Base-by-base conservation (phyloP, 257 asterid species). In the Solanum chiquidenum region DNA sequence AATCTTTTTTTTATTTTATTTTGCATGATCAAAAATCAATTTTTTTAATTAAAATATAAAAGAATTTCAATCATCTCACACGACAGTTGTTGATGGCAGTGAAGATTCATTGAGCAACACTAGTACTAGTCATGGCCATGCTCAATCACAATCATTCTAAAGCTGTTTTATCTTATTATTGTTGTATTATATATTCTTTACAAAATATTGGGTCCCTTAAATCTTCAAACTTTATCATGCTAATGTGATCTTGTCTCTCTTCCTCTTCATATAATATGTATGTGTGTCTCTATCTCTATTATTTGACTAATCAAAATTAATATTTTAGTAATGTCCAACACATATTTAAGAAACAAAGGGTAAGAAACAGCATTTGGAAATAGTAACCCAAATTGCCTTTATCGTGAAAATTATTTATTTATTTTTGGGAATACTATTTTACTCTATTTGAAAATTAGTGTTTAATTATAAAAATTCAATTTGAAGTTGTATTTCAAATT, bases 161-260 rank as follows among this genome's bases (percentile, higher is more conserved):
- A 85, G 76, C 69, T 80, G 84, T 55, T 86, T 85, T 79, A 33
- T 80, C 35, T 84, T 29, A 69, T 52, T 83, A 88, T 76, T 62
- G 60, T 68, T 82, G 85, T 49, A 46, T 82, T 82, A 82, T 82
- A 66, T 86, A 72, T 86, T 44, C 16, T 46, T 76, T 64, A 21
- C 34, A 37, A 83, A 83, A 84, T 44, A 79, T 37, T 74, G 46
- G 92, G 95, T 29, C 88, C 93, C 49, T 71, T 87, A 87, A 87
- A 89, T 92, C 87, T 89, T 90, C 86, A 87, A 75, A 91, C 92
- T 89, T 87, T 89, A 88, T 91, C 92, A 84, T 86, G 83, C 88
- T 87, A 90, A 89, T 89, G 93, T 82, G 90, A 90, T 90, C 87
- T 92, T 92, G 94, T 91, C 92, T 88, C 89, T 83, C 92, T 25